Percentiles rank a stretch among this genome's conserved stretches.
Evolutionary conservation across 2,329 filamentous ascomycete species (phyloP).

Genomic region (Metarhizium anisopliae): DNA sequence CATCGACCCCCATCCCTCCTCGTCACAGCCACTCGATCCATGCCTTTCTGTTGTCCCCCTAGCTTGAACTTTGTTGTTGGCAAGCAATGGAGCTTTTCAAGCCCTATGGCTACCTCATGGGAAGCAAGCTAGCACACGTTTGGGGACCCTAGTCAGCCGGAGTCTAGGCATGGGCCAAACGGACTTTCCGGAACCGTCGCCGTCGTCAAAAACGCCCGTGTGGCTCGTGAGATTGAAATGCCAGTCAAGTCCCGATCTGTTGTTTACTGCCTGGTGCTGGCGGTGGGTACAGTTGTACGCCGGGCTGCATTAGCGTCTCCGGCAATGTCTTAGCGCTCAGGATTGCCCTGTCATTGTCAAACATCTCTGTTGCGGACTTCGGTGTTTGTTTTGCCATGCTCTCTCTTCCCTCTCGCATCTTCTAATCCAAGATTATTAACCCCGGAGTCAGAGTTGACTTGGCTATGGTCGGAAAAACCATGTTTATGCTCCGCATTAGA

Average conservation of each 20-base stretch:
- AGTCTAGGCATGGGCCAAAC: not conserved
- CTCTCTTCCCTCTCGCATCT: not conserved
- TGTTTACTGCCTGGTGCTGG: not conserved
- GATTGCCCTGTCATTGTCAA: not conserved
- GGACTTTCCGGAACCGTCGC: conserved; percentile 1
- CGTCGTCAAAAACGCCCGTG: not conserved
- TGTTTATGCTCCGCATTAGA: no score
- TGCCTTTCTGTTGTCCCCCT: not conserved
- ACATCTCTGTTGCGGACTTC: not conserved
- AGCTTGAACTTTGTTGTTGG: not conserved
- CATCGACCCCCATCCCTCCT: not conserved
- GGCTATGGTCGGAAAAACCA: no score
- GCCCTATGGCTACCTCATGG: not conserved
- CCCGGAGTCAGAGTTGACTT: no score
- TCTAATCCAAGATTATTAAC: not conserved
- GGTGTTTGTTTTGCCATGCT: not conserved
- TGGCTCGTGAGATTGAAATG: no score
- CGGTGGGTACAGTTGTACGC: not conserved
- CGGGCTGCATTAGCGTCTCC: not conserved
- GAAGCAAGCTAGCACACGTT: not conserved
- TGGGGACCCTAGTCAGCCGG: not conserved
- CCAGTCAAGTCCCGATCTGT: no score
- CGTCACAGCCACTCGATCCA: not conserved
- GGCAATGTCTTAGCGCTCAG: not conserved
- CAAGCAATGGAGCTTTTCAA: not conserved